phyloP scores from a whole-genome alignment of 768 basidiomycete species.

The Trametes punicea region DNA sequence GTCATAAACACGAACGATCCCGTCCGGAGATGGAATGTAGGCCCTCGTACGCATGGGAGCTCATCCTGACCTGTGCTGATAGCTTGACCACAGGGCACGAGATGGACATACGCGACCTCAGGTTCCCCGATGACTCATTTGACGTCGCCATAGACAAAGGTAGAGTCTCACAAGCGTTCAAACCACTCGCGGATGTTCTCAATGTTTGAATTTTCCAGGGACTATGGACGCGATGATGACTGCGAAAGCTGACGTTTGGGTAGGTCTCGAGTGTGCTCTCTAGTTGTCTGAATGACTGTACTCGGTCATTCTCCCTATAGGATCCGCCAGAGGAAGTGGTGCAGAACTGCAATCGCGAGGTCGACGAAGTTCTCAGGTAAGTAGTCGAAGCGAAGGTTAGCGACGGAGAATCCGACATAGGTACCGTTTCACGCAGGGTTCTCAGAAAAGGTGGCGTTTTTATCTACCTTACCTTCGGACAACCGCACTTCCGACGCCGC shows the following conservation, averaged over 20 bases:
- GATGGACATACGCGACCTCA: constrained; percentile 75
- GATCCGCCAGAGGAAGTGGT: constrained; percentile 72
- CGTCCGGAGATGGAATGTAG: constrained; percentile 73
- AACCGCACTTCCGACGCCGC: constrained; percentile 80
- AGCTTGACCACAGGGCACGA: constrained; percentile 56
- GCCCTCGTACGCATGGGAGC: constrained; percentile 11
- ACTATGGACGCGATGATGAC: constrained; percentile 94
- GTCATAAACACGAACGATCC: constrained; percentile 40
- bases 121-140: constrained; percentile 58
- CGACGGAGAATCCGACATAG: too few relatives aligned
- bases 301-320: constrained; percentile 33
- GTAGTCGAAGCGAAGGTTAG: constrained; percentile 11
- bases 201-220: constrained; percentile 32
- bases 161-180: constrained; percentile 15
- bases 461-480: constrained; percentile 83
- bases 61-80: not conserved
- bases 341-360: constrained; percentile 69
- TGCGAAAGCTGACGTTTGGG: constrained; percentile 79
- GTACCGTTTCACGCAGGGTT: constrained; percentile 40
- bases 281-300: not conserved
- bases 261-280: constrained; percentile 29
- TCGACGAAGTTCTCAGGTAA: constrained; percentile 71
- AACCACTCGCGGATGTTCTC: not conserved
- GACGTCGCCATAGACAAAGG: constrained; percentile 88
- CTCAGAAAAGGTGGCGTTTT: constrained; percentile 61